Base-by-base conservation (phyloP, 2,329 filamentous ascomycete genomes). In the Cordyceps javanica region DNA sequence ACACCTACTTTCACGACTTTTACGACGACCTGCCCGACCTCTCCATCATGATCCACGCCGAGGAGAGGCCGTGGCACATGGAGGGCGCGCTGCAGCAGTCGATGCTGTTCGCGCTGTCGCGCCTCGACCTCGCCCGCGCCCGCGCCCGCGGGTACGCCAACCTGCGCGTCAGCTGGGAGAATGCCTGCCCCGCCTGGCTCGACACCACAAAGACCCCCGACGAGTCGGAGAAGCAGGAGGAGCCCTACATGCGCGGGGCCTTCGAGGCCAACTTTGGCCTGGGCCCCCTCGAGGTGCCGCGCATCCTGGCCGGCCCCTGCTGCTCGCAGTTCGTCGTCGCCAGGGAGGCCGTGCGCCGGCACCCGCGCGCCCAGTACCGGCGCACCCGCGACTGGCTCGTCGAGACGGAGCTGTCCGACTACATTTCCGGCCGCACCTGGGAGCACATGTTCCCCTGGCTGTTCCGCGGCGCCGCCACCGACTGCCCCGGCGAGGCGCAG, bases 1-100 rank as follows among this genome's bases (percentile, higher is more conserved):
- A 85, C 38, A 80, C 76, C 39, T 86, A 83, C 68, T 77, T 87
- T 63, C 78, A 84, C 63, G 81, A 85, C 66, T 77, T 81, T 67
- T 87, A 87, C 70, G 75, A 86, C 60, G 64, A 73, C 3, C 75
- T 87, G 4, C 77, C 82, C 2, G 81, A 84, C 55, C 75, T 85
- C 60, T 73, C 75, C 32, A 78, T 87, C 61, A 85, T 88, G 69
- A 78, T 83, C 68, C 84, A 87, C 65, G 76, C 81, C 21, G 80
- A 86, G 61, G 79, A 82, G 52, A 60, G 59, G 2, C 60, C 69
- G 2, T 73, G 71, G 71, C 71, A 73, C 59, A 62, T 67, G 26
- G 71, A 74, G n/a, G 59, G 58, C 8, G 61, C 67, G 23, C 62
- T 73, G 67, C 76, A 63, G 45, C 62, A 64, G 36, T 69, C 66